Evolutionary conservation across 2,329 filamentous ascomycete species (phyloP).

Genomic region (Nigrospora osmanthi): DNA sequence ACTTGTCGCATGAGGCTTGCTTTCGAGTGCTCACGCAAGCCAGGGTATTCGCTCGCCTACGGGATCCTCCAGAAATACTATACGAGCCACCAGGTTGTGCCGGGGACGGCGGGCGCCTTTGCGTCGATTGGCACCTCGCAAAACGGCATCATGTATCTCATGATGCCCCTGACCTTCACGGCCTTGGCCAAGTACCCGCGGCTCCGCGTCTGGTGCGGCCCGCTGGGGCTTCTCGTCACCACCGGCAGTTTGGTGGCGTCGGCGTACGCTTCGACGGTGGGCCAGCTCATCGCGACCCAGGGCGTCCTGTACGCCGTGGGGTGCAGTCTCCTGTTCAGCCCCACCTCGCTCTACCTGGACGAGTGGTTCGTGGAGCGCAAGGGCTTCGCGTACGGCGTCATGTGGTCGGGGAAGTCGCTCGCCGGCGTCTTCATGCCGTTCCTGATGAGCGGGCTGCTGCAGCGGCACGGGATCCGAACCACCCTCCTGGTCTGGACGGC

Average conservation of each 20-base stretch:
- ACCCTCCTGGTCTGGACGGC: constrained; percentile 48
- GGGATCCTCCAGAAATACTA: neutral
- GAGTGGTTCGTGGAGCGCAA: constrained; percentile 54
- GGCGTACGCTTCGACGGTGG: constrained; percentile 5
- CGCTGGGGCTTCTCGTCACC: constrained; percentile 20
- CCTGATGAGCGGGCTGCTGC: constrained; percentile 42
- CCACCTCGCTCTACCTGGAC: constrained; percentile 31
- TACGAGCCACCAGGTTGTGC: neutral
- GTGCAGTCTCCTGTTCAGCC: constrained; percentile 46
- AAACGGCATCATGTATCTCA: constrained; percentile 48
- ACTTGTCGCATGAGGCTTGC: too few species aligned
- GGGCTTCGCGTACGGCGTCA: constrained; percentile 55
- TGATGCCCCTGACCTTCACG: constrained; percentile 13
- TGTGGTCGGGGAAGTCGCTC: constrained; percentile 49
- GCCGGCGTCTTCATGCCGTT: constrained; percentile 44
- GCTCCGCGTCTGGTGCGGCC: neutral
- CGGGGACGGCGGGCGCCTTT: neutral
- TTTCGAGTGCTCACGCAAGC: neutral
- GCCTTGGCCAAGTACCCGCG: neutral
- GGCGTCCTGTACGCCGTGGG: constrained; percentile 54
- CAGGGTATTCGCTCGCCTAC: neutral
- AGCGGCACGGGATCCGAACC: constrained; percentile 38
- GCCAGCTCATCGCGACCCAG: constrained; percentile 49
- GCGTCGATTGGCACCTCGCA: constrained; percentile 27
- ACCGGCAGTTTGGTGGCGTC: constrained; percentile 4